A percentile compares a stretch with the other conserved stretches of the same genome.
Conservation (phyloP, 2,329 filamentous ascomycete genomes). For the Beauveria medogensis region DNA sequence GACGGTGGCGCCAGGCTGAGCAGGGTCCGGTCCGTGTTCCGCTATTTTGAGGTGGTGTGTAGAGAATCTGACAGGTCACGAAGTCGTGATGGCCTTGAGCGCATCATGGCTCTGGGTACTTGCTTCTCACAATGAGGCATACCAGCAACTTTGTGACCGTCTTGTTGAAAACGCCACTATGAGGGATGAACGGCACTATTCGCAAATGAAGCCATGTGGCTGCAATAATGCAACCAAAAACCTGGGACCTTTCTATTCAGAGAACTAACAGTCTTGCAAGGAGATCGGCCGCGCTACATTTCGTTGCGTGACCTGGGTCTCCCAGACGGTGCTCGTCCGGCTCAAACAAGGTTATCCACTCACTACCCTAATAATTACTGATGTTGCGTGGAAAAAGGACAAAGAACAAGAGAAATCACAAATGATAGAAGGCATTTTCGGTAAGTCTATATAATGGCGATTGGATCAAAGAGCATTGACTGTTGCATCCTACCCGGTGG, state of each 20-base stretch:
- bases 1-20: conserved; percentile 6
- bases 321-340: background rate
- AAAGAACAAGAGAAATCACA: background rate
- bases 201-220: background rate
- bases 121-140: background rate
- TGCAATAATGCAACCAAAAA: background rate
- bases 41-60: background rate
- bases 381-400: background rate
- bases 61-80: conserved; percentile 6
- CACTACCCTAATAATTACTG: background rate
- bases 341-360: background rate
- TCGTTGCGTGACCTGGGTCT: background rate
- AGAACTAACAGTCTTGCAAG: background rate
- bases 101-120: background rate
- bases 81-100: background rate
- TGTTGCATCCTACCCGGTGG: background rate
- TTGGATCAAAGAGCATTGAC: background rate
- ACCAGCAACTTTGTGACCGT: background rate
- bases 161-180: background rate
- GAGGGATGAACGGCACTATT: background rate
- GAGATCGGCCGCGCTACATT: background rate
- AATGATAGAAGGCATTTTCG: background rate
- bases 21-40: conserved; percentile 11
- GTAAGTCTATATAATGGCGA: background rate
- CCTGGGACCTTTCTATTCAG: background rate